These are phyloP conservation scores for Boletus sp. DNA, from an alignment of 768 basidiomycete genomes.

Conservation along the genomic window DNA sequence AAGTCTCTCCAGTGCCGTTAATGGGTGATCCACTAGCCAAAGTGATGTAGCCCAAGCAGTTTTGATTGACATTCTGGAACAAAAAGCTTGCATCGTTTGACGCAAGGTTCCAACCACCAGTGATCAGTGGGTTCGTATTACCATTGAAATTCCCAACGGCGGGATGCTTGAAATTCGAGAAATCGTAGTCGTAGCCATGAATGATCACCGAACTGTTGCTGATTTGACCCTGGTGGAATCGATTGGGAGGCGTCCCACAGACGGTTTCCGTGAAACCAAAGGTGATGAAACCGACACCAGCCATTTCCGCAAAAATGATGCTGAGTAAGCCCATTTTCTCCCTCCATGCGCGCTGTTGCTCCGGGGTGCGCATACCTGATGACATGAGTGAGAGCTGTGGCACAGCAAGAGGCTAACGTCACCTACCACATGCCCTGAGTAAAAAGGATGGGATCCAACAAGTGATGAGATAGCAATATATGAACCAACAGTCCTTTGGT, in stretches of 20 bases:
- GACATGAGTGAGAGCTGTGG: slow-evolving; percentile 9
- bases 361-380: slow-evolving; percentile 81
- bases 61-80: slow-evolving; percentile 88
- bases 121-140: slow-evolving; percentile 76
- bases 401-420: not conserved
- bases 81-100: slow-evolving; percentile 92
- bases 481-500: slow-evolving; percentile 93
- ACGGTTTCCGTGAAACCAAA: slow-evolving; percentile 97
- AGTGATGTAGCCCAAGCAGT: slow-evolving; percentile 76
- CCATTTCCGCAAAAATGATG: slow-evolving; percentile 83
- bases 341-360: slow-evolving; percentile 95
- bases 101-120: slow-evolving; percentile 69
- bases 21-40: slow-evolving; percentile 71
- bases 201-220: slow-evolving; percentile 83
- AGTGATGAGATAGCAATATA: slow-evolving; percentile 86
- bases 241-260: slow-evolving; percentile 82
- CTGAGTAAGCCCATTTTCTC: slow-evolving; percentile 94
- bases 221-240: slow-evolving; percentile 77
- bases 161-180: slow-evolving; percentile 84
- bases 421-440: slow-evolving; percentile 74
- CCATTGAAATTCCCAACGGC: slow-evolving; percentile 69
- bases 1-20: slow-evolving; percentile 49
- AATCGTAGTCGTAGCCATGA: slow-evolving; percentile 92
- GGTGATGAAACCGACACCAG: slow-evolving; percentile 92
- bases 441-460: slow-evolving; percentile 77